Evolutionary conservation across 2,329 filamentous ascomycete genomes (phyloP).

Genomic region (Pseudogymnoascus sp.): DNA sequence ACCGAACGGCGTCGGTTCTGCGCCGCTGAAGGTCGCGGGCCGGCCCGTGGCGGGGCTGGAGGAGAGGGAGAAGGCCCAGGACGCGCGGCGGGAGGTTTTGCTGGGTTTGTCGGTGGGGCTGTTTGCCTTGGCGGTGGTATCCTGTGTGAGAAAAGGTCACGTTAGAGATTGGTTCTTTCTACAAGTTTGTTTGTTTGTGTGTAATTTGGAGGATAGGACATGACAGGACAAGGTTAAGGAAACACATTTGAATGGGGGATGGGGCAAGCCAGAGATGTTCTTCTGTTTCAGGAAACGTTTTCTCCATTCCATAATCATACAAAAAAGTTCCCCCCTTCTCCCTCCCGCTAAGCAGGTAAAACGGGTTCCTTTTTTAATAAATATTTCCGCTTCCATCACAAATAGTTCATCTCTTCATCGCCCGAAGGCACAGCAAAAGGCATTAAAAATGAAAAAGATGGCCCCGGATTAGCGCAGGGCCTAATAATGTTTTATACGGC

Average conservation of each 20-base stretch:
- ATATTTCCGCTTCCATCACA: neutral
- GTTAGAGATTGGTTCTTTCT: neutral
- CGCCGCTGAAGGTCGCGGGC: neutral
- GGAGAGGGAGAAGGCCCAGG: neutral
- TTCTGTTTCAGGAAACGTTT: neutral
- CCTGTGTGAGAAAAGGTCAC: neutral
- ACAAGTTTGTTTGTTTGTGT: neutral
- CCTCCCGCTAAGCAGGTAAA: slow-evolving; percentile 6
- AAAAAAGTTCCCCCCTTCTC: neutral
- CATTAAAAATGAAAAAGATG: neutral
- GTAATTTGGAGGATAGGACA: neutral
- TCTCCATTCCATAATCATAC: slow-evolving; percentile 7
- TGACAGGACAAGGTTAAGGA: neutral
- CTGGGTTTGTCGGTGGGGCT: neutral
- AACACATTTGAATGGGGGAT: neutral
- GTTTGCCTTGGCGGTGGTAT: neutral
- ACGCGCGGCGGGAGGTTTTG: neutral
- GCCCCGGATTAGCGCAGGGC: slow-evolving; percentile 2
- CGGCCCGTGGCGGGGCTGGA: neutral
- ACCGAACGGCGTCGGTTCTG: neutral
- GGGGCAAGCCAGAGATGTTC: neutral
- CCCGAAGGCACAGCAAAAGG: neutral
- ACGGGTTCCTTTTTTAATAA: neutral
- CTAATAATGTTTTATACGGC: neutral
- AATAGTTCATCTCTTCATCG: neutral